Evolutionary conservation across 2,329 filamentous ascomycete species (phyloP), one percentile per base, ranked within the genome.

Genomic region (Pseudogymnoascus sp.): DNA sequence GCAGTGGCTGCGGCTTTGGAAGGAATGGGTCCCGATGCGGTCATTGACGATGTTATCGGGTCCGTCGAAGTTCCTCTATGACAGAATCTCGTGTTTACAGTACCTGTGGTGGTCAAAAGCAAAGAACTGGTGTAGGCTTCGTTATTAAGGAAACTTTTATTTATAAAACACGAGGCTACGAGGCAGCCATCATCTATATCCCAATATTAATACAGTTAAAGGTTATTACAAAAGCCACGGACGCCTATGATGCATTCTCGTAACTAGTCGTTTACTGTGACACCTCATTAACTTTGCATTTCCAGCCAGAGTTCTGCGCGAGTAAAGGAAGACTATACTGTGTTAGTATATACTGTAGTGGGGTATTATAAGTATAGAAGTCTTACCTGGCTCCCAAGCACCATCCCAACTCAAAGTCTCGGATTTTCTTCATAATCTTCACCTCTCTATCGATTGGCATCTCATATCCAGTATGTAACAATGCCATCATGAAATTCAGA

Each of bases 381-480:
- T 73, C 87, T 79, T 80, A 95, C 91, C 91, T 96, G 68, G 95
- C 95, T 76, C 95, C 95, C 73, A 99, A 81, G 79, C 93, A 97
- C 95, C 95, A 99, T 40, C 95, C 95, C 71, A 99, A 79, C 79
- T 99, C 96, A 75, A 97, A 97, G 64, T 87, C 87, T 80, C 96
- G 93, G 73, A 99, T 96, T 83, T 97, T 96, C 89, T 99, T 99
- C 65, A 93, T 95, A 73, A 97, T 96, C 82, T 90, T 93, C 68
- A 99, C 92, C 77, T 99, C 95, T 40, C 96, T 85, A 69, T 96
- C 91, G 71, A 97, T 87, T 3, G 93, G 93, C 91, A 99, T 97
- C 69, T 97, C 95, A 72, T 99, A 99, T 2, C 95, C 95, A 5
- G 91, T 96, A 77, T 97, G 93, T 63, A 97, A 79, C 64, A 99